Conservation (phyloP, 495 filamentous ascomycete genomes). For the Podospora pseudoanserina region DNA sequence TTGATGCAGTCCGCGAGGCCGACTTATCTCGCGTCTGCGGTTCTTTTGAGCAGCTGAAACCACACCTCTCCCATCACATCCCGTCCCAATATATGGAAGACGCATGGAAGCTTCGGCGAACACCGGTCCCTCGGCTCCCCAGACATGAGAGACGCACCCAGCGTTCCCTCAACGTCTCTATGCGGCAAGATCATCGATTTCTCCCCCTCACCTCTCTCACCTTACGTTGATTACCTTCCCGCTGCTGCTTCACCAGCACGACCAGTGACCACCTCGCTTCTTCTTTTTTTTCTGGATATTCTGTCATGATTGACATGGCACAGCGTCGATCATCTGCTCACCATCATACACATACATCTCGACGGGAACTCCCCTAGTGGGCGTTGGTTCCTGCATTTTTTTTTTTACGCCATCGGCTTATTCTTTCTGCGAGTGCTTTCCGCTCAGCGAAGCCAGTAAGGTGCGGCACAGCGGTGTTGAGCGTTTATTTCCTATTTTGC, state of each 20-base stretch:
- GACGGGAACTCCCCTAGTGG: background rate
- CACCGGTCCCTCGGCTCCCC: conserved; percentile 3
- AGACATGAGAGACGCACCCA: background rate
- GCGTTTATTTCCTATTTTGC: background rate
- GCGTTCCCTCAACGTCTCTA: background rate
- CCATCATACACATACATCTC: background rate
- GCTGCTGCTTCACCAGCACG: background rate
- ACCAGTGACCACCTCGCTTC: background rate
- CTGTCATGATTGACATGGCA: background rate
- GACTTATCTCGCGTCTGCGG: background rate
- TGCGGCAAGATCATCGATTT: background rate
- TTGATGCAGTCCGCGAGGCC: background rate
- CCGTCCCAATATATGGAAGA: conserved; percentile 9
- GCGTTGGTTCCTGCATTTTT: background rate
- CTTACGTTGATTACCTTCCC: background rate
- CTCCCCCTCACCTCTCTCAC: background rate
- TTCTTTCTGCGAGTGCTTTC: background rate
- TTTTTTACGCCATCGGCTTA: background rate
- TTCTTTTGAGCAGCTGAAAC: background rate
- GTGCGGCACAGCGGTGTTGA: background rate
- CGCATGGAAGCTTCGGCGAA: conserved; percentile 12
- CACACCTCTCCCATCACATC: conserved; percentile 4
- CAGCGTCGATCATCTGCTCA: background rate
- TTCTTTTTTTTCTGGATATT: background rate
- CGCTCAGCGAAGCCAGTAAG: background rate